Conservation (phyloP, 495 filamentous ascomycete species). For the Coniosporium apollinis region DNA sequence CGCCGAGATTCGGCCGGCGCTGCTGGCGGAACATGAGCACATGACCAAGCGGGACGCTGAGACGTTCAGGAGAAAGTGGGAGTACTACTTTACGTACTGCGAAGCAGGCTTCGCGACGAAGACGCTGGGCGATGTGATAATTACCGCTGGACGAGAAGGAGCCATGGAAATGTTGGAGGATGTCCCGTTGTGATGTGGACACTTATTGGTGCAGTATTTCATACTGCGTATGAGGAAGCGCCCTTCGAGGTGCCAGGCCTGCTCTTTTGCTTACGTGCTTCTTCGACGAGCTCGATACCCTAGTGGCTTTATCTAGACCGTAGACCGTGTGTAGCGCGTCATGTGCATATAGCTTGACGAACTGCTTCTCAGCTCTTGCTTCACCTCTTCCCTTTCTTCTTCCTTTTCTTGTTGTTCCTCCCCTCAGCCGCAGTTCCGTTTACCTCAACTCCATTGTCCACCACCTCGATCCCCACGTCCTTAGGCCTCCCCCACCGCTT, state of each 20-base stretch:
- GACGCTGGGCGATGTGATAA: constrained; percentile 52
- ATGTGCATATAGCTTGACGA: too few species aligned
- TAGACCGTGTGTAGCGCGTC: too few species aligned
- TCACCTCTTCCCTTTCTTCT: constrained; percentile 1
- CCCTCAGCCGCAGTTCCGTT: constrained; percentile 13
- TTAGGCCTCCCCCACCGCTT: constrained; percentile 39
- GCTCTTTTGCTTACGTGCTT: too few species aligned
- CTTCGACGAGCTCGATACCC: too few species aligned
- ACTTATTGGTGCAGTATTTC: too few species aligned
- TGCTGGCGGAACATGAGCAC: constrained; percentile 32
- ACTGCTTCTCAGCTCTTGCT: too few species aligned
- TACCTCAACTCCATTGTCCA: constrained; percentile 23
- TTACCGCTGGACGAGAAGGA: constrained; percentile 48
- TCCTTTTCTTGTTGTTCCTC: constrained; percentile 4
- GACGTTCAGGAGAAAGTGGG: constrained; percentile 52
- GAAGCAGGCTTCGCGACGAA: constrained; percentile 57
- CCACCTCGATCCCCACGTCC: constrained; percentile 17
- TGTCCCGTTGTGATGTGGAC: constrained; percentile 33
- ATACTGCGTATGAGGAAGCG: too few species aligned
- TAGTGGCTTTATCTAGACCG: too few species aligned
- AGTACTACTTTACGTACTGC: constrained; percentile 61
- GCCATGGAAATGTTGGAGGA: constrained; percentile 49
- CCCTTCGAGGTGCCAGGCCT: too few species aligned
- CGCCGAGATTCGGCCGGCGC: constrained; percentile 33
- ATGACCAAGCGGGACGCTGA: constrained; percentile 43